Evolutionary conservation across 208 protist genomes (phyloP).

Genomic region (Wallacemonas collosoma): DNA sequence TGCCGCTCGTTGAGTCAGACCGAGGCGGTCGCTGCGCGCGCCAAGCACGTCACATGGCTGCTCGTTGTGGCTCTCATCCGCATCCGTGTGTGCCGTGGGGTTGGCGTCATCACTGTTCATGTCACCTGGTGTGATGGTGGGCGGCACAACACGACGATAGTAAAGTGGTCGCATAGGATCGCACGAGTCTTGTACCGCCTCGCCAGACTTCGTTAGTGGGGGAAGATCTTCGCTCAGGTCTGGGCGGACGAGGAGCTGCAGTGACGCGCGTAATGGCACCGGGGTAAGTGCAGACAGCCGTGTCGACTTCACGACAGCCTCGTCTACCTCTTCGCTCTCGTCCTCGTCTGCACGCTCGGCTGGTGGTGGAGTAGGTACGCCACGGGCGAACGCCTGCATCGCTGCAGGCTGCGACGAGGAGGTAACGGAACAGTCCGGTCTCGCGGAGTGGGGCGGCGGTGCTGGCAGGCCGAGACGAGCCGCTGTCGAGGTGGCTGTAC

Average conservation of each 20-base stretch:
- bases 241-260: background rate
- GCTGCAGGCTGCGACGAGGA: too few species aligned
- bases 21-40: background rate
- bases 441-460: too few species aligned
- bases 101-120: too few species aligned
- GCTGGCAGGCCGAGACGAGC: too few species aligned
- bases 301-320: background rate
- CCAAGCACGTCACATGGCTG: constrained; percentile 11
- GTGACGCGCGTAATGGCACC: background rate
- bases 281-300: background rate
- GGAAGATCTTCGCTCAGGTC: background rate
- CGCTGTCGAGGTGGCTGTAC: too few species aligned
- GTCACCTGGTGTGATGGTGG: too few species aligned
- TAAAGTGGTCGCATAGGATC: constrained; percentile 8
- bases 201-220: background rate
- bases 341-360: background rate
- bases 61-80: background rate
- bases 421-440: too few species aligned
- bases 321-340: background rate
- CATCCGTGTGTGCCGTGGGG: background rate
- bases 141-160: too few species aligned
- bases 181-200: background rate
- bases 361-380: background rate
- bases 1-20: background rate
- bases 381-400: too few species aligned